These are phyloP conservation scores for Phialemonium atrogriseum DNA, from an alignment of 2,329 filamentous ascomycete genomes.

Conservation along the genomic window DNA sequence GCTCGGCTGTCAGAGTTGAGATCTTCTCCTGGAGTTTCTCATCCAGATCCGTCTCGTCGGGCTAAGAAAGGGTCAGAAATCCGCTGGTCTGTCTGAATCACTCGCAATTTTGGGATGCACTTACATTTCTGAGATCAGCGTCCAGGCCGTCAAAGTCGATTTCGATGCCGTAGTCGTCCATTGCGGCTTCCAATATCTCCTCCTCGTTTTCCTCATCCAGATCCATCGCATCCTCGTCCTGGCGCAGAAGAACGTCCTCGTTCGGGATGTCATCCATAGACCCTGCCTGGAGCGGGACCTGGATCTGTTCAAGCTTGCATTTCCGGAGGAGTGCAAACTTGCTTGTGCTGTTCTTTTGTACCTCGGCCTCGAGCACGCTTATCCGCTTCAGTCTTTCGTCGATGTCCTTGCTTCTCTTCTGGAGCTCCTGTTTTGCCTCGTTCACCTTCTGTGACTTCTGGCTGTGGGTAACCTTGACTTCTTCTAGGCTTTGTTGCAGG, in stretches of 20 bases:
- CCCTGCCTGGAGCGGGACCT: constrained; percentile 66
- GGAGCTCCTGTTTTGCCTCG: constrained; percentile 71
- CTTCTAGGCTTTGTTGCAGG: constrained; percentile 62
- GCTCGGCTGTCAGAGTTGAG: constrained; percentile 60
- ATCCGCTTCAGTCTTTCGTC: constrained; percentile 67
- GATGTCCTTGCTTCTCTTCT: constrained; percentile 77
- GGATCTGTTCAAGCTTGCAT: constrained; percentile 90
- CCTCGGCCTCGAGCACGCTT: constrained; percentile 69
- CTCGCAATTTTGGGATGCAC: too few relatives aligned
- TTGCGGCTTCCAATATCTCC: constrained; percentile 51
- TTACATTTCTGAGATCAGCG: constrained; percentile 71
- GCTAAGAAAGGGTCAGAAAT: constrained; percentile 34
- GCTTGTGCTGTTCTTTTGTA: constrained; percentile 75
- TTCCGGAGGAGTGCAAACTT: constrained; percentile 79
- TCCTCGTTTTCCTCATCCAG: constrained; percentile 57
- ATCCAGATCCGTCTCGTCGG: constrained; percentile 63
- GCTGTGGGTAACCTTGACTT: constrained; percentile 44
- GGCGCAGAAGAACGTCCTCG: constrained; percentile 68
- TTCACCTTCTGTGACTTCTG: constrained; percentile 64
- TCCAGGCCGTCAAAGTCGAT: constrained; percentile 78
- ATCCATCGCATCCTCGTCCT: constrained; percentile 86
- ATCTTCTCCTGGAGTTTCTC: constrained; percentile 73
- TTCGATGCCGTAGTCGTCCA: constrained; percentile 87
- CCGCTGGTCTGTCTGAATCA: too few relatives aligned
- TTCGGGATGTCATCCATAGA: constrained; percentile 84